Conservation (phyloP, 2,329 filamentous ascomycete species). For the Teratosphaeria pseudoeucalypti region DNA sequence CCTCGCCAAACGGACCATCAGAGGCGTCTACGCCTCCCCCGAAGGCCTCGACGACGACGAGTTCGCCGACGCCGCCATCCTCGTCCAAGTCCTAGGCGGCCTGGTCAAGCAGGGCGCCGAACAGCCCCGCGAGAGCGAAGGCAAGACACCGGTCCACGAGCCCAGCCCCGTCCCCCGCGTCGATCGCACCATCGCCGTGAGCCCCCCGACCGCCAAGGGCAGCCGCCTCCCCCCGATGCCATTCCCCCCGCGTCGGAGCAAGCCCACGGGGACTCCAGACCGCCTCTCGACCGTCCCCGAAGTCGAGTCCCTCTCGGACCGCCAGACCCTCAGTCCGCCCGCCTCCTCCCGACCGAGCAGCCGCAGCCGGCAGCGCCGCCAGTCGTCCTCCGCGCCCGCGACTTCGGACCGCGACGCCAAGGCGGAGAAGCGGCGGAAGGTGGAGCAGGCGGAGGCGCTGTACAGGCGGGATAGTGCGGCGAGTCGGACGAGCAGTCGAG, state of each 20-base stretch:
- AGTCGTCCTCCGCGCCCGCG: constrained; percentile 11
- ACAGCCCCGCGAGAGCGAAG: constrained; percentile 6
- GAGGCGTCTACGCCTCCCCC: constrained; percentile 80
- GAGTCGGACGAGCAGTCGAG: constrained; percentile 6
- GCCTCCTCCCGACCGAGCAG: constrained; percentile 19
- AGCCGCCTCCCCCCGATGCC: background rate
- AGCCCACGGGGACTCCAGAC: constrained; percentile 14
- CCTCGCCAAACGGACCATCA: constrained; percentile 71
- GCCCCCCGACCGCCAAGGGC: constrained; percentile 12
- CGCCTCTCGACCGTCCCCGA: constrained; percentile 25
- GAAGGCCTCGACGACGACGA: constrained; percentile 94
- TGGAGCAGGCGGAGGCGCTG: constrained; percentile 24
- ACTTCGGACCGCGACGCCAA: constrained; percentile 13
- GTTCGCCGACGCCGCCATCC: constrained; percentile 81
- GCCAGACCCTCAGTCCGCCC: constrained; percentile 6
- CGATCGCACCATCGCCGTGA: constrained; percentile 23
- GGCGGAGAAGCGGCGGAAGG: constrained; percentile 22
- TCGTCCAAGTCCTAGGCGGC: constrained; percentile 74
- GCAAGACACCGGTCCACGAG: background rate
- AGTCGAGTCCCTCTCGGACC: constrained; percentile 11
- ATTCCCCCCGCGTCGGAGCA: background rate
- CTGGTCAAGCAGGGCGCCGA: constrained; percentile 70
- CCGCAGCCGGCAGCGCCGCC: constrained; percentile 10
- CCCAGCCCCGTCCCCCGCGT: constrained; percentile 7
- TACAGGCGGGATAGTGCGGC: constrained; percentile 13